phyloP scores from a whole-genome alignment of 495 filamentous ascomycete genomes.

The Parachaetomium inaequale region DNA sequence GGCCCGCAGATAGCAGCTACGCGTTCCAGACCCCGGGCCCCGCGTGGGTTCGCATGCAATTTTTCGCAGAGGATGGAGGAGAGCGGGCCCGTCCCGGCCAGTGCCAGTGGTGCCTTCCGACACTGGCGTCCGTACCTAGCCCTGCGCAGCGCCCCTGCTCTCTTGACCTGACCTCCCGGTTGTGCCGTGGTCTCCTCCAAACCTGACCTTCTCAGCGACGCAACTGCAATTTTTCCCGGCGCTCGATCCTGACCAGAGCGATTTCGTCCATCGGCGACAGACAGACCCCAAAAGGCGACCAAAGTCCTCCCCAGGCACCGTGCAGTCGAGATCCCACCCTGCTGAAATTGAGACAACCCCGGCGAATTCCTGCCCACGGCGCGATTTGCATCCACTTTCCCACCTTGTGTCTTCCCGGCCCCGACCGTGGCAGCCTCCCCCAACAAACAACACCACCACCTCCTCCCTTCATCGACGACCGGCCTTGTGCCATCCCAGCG shows the following conservation, averaged over 20 bases:
- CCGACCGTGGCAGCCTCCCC: constrained; percentile 28
- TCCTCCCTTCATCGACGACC: constrained; percentile 15
- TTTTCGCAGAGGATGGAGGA: constrained; percentile 25
- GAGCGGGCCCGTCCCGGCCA: constrained; percentile 9
- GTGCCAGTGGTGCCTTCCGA: constrained; percentile 15
- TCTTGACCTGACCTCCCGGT: constrained; percentile 19
- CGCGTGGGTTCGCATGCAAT: constrained; percentile 19
- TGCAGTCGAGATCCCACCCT: constrained; percentile 20
- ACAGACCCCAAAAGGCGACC: constrained; percentile 27
- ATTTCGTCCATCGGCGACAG: constrained; percentile 26
- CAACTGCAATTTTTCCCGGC: constrained; percentile 28
- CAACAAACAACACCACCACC: constrained; percentile 20
- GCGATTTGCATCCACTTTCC: constrained; percentile 25
- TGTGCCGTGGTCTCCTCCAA: constrained; percentile 28
- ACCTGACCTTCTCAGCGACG: constrained; percentile 26
- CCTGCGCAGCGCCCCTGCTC: constrained; percentile 22
- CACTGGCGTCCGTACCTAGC: constrained; percentile 12
- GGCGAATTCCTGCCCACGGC: constrained; percentile 30
- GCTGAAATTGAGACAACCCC: constrained; percentile 28
- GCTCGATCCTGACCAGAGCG: constrained; percentile 26
- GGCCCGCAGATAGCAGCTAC: constrained; percentile 6
- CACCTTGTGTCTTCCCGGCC: constrained; percentile 24
- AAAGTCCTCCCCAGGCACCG: constrained; percentile 30
- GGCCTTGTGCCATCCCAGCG: constrained; percentile 14
- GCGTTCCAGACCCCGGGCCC: constrained; percentile 6